Percentiles rank a stretch among this genome's conserved stretches.
phyloP scores from a whole-genome alignment of 495 filamentous ascomycete genomes.

The Usnea hakonensis region DNA sequence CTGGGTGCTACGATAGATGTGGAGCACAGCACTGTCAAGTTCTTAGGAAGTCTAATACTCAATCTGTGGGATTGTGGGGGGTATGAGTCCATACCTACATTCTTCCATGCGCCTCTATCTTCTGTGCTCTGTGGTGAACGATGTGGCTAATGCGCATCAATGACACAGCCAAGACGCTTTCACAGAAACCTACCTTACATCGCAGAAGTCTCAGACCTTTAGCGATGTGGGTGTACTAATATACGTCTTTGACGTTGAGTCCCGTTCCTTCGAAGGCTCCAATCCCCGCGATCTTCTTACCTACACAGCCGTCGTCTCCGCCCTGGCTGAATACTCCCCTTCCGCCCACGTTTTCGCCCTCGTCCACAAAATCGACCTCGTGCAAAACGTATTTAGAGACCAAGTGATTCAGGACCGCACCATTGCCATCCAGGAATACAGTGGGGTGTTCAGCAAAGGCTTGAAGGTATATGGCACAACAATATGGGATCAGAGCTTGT shows the following conservation, averaged over 20 bases:
- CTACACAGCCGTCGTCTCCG: conserved; percentile 77
- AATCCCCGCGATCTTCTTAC: conserved; percentile 67
- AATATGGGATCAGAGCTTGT: conserved; percentile 98
- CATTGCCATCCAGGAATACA: conserved; percentile 62
- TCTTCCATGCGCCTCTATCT: neutral
- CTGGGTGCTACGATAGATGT: conserved; percentile 98
- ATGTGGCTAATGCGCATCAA: neutral
- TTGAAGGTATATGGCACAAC: conserved; percentile 78
- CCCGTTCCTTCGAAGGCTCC: conserved; percentile 58
- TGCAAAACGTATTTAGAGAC: conserved; percentile 67
- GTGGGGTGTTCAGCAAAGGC: conserved; percentile 52
- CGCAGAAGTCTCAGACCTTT: conserved; percentile 93
- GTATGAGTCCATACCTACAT: conserved; percentile 36
- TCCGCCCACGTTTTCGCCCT: conserved; percentile 82
- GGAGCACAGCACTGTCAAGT: conserved; percentile 95
- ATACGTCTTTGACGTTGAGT: conserved; percentile 98
- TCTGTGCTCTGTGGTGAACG: neutral
- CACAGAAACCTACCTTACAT: conserved; percentile 92
- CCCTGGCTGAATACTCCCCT: conserved; percentile 75
- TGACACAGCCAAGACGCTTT: conserved; percentile 82
- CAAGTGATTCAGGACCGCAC: conserved; percentile 75
- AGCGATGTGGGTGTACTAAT: conserved; percentile 92
- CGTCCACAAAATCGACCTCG: conserved; percentile 98
- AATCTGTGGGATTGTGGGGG: conserved; percentile 98
- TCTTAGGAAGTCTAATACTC: conserved; percentile 91